Conservation (phyloP, 352 stramenopile genomes). For the Phytophthora uliginosa region DNA sequence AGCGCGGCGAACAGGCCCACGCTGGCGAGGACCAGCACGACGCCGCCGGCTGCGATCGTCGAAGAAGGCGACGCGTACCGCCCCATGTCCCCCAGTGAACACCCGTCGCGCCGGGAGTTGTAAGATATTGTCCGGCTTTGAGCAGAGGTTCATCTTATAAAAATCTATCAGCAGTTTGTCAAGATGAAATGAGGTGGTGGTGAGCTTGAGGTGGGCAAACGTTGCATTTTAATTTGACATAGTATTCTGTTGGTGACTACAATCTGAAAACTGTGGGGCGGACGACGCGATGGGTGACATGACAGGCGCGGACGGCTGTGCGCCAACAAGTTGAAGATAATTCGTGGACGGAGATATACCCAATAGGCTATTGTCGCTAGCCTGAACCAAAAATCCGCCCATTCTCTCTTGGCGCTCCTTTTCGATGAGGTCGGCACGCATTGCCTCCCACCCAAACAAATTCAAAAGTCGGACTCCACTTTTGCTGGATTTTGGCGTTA, state of each 20-base stretch:
- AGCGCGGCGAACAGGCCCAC: slow-evolving; percentile 20
- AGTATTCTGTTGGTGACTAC: background rate
- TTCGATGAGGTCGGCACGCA: slow-evolving; percentile 51
- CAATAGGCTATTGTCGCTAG: slow-evolving; percentile 14
- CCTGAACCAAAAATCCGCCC: background rate
- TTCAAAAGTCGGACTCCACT: slow-evolving; percentile 33
- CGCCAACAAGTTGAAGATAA: slow-evolving; percentile 32
- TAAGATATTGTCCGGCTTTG: slow-evolving; percentile 26
- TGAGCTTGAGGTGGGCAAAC: slow-evolving; percentile 4
- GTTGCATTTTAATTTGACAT: background rate
- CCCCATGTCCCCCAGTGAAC: slow-evolving; percentile 42
- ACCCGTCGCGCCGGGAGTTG: slow-evolving; percentile 17
- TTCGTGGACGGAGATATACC: slow-evolving; percentile 18
- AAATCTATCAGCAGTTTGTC: slow-evolving; percentile 3
- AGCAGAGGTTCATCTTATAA: background rate
- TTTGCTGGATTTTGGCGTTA: slow-evolving; percentile 31
- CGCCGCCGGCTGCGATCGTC: slow-evolving; percentile 22
- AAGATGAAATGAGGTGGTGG: background rate
- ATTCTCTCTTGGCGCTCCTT: slow-evolving; percentile 44
- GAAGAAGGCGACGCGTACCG: slow-evolving; percentile 56
- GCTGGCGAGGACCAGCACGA: slow-evolving; percentile 25
- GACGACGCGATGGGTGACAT: slow-evolving; percentile 31
- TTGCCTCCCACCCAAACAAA: slow-evolving; percentile 57
- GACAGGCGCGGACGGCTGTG: slow-evolving; percentile 24
- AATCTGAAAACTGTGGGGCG: slow-evolving; percentile 26